These are phyloP conservation scores for Rhododendron kiyosumense DNA, from an alignment of 148 eudicot genomes.

Conservation along the genomic window DNA sequence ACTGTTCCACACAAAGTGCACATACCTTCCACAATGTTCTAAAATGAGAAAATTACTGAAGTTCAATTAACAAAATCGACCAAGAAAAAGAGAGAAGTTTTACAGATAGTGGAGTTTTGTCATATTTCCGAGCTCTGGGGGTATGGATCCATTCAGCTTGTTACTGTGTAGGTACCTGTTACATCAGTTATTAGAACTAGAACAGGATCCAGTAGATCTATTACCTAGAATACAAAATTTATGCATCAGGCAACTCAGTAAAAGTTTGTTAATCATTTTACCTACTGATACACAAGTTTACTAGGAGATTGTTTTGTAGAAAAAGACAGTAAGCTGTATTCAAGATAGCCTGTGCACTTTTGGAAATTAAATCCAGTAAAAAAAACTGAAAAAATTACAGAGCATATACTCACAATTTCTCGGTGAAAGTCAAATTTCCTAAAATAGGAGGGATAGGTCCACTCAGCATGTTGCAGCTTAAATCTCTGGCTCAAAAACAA, in stretches of 20 bases:
- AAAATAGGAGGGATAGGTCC: conserved; percentile 89
- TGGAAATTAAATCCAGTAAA: not conserved
- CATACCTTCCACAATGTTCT: not conserved
- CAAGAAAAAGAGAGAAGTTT: not conserved
- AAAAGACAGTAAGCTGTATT: not conserved
- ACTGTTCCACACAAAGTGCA: not conserved
- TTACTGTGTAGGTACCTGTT: conserved; percentile 89
- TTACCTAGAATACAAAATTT: not conserved
- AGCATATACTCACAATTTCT: conserved; percentile 69
- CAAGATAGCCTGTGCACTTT: not conserved
- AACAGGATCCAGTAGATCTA: not conserved
- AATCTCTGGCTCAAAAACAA: conserved; percentile 45
- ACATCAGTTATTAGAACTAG: not conserved
- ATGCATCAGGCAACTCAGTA: not conserved
- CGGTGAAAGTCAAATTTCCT: conserved; percentile 88
- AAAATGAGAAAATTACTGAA: not conserved
- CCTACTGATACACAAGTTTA: not conserved
- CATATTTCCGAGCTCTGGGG: conserved; percentile 98
- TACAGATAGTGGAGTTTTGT: conserved; percentile 94
- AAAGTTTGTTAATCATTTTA: not conserved
- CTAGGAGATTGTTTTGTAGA: not conserved
- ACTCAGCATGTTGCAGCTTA: conserved; percentile 81
- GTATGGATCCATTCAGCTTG: conserved; percentile 77
- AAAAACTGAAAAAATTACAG: not conserved
- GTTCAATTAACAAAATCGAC: not conserved